These are phyloP conservation scores for Lanmaoa pseudosensibilis DNA, from an alignment of 768 basidiomycete species.

Conservation along the genomic window DNA sequence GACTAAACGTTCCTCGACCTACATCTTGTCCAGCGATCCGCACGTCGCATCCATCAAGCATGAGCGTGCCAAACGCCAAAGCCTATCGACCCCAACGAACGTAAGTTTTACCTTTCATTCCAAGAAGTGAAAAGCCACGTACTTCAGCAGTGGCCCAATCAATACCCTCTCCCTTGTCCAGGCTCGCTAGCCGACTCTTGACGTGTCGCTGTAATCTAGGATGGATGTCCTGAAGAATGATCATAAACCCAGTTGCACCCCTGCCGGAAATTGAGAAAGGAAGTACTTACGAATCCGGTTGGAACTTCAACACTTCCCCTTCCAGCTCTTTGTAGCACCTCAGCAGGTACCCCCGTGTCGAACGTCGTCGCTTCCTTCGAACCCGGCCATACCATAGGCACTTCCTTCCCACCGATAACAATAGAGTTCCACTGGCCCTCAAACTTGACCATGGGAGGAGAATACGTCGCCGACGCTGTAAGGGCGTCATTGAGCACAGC, in stretches of 20 bases:
- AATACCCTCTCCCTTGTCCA: constrained; percentile 68
- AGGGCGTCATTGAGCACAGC: constrained; percentile 64
- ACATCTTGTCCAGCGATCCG: constrained; percentile 94
- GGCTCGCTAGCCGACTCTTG: constrained; percentile 67
- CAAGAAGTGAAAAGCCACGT: constrained; percentile 4
- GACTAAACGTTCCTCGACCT: constrained; percentile 87
- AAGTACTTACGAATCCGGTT: constrained; percentile 58
- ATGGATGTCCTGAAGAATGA: constrained; percentile 64
- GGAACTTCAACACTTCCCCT: constrained; percentile 65
- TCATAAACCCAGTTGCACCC: background rate
- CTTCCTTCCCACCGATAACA: constrained; percentile 12
- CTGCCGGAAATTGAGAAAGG: background rate
- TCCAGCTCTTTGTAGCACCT: constrained; percentile 58
- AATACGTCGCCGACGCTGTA: constrained; percentile 45
- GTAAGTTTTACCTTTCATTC: background rate
- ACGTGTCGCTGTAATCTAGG: constrained; percentile 76
- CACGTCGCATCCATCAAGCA: constrained; percentile 80
- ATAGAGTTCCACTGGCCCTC: constrained; percentile 60
- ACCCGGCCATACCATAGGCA: constrained; percentile 55
- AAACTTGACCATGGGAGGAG: constrained; percentile 54
- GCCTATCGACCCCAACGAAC: constrained; percentile 46
- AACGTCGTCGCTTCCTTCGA: constrained; percentile 55
- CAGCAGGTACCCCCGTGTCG: constrained; percentile 62
- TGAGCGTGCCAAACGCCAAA: constrained; percentile 82
- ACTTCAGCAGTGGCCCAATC: constrained; percentile 94